Base-by-base conservation (phyloP, 345 rosid species). In the Arabidopsis arenosa region DNA sequence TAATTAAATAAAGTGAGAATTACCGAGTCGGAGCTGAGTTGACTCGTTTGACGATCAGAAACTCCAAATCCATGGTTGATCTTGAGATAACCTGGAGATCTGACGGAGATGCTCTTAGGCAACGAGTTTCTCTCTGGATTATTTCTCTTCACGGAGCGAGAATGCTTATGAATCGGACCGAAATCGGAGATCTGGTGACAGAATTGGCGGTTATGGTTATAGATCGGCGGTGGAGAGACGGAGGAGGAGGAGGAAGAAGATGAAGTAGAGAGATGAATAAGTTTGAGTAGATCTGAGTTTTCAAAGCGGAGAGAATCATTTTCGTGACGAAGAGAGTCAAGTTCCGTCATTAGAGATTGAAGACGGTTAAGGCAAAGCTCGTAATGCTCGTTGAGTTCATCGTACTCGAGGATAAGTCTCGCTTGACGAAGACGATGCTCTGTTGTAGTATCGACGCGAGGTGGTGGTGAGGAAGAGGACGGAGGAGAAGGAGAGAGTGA, bases 91-190 rank as follows among this genome's bases (percentile, higher is more conserved):
- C 82, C 87, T 2, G 64, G 80, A 49, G 97, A 86, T 66, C 93
- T 77, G 51, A 91, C 92, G 32, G 97, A 89, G 49, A 89, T 87
- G 65, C 91, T 88, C 77, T 86, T 91, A 28, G 96, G 97, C 61
- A 93, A 45, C 47, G 85, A 66, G 32, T 77, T 79, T 74, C 82
- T 81, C 80, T 85, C 85, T 52, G 51, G 73, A 66, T 63, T 63
- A 2, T 9, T 64, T 11, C 70, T 59, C 59, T 70, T 72, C 70
- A 68, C 72, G 5, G 71, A 54, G 48, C 78, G 81, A 60, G 58
- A 59, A 26, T 44, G 81, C 51, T 81, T 83, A 6, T 30, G 9
- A 62, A 65, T 35, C 30, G 70, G 36, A 51, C 76, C 74, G 68
- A 80, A 75, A 35, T 67, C 78, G 37, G 84, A 39, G 35, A 76